Base-by-base conservation (phyloP, 2,329 filamentous ascomycete species). In the Penicillium sp. region DNA sequence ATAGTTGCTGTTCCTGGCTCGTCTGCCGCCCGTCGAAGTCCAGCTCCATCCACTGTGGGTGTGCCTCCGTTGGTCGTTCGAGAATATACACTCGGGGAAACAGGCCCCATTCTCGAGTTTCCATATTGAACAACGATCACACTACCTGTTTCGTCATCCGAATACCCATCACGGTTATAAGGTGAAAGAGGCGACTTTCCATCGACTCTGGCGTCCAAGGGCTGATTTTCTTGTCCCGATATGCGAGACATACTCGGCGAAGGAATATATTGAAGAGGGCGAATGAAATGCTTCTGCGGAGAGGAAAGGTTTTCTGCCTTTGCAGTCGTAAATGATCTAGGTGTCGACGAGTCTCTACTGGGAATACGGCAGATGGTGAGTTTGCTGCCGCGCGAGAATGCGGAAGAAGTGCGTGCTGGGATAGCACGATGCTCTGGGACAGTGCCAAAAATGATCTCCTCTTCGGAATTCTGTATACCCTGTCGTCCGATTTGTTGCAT, bases 21-120 rank as follows among this genome's bases (percentile, higher is more conserved):
- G 24, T 62, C 65, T 18, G 21, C 21, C 4, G 18, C 13, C 10
- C 4, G 23, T 40, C 17, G 1, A 33, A 8, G 26, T 5, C 13
- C 15, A 13, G 9, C 12, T 9, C 10, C 9, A n/a, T 48, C 47
- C 9, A 54, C 53, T 1, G 49, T 51, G 7, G 64, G 62, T 3
- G 69, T 66, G 23, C 65, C 60, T 24, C 68, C 73, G 49, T 70
- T 67, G 9, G 70, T 72, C 8, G 70, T 70, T 47, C 72, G 67
- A 13, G 75, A 78, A 61, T 78, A 78, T 7, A 76, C 51, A 49
- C 75, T 78, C 4, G 73, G 70, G 29, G 73, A 74, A 49, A 58
- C 59, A 50, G 55, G 60, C 17, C 41, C 54, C 10, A 29, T 17
- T 18, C 54, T 51, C 10, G 49, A n/a, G 21, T 49, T 43, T 27